Percentiles rank a stretch among this genome's conserved stretches.
phyloP scores from a whole-genome alignment of 768 basidiomycete genomes.

The Trichaptum fuscoviolaceum region DNA sequence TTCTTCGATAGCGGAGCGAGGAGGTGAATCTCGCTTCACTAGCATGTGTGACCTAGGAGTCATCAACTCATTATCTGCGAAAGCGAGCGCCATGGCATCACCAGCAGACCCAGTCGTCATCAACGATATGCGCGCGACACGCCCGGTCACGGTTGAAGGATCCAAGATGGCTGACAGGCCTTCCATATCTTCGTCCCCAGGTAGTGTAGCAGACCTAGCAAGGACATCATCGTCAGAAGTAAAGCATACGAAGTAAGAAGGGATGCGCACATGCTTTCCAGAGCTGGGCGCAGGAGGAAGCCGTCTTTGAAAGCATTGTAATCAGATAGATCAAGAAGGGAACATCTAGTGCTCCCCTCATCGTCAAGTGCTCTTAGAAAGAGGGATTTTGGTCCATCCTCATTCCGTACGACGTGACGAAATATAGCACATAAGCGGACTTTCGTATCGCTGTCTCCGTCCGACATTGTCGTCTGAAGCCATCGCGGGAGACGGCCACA shows the following conservation, averaged over 20 bases:
- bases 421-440: constrained; percentile 20
- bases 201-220: constrained; percentile 26
- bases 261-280: constrained; percentile 29
- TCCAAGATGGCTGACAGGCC: constrained; percentile 26
- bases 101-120: not conserved
- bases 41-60: not conserved
- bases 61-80: not conserved
- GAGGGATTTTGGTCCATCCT: constrained; percentile 18
- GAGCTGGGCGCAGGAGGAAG: constrained; percentile 28
- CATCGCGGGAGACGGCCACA: constrained; percentile 28
- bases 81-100: not conserved
- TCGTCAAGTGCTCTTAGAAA: constrained; percentile 24
- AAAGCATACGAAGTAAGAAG: not conserved
- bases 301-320: constrained; percentile 30
- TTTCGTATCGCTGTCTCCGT: constrained; percentile 14
- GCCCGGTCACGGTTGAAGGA: constrained; percentile 23
- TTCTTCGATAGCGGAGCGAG: not conserved
- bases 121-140: constrained; percentile 8
- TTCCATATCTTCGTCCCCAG: constrained; percentile 28
- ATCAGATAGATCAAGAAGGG: constrained; percentile 27
- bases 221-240: constrained; percentile 2
- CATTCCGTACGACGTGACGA: constrained; percentile 17
- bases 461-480: constrained; percentile 22
- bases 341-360: constrained; percentile 23
- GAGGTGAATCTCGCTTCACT: not conserved